Evolutionary conservation across 192 early-diverging fungal species (phyloP).

Genomic region (Phlyctochytrium planicorne): DNA sequence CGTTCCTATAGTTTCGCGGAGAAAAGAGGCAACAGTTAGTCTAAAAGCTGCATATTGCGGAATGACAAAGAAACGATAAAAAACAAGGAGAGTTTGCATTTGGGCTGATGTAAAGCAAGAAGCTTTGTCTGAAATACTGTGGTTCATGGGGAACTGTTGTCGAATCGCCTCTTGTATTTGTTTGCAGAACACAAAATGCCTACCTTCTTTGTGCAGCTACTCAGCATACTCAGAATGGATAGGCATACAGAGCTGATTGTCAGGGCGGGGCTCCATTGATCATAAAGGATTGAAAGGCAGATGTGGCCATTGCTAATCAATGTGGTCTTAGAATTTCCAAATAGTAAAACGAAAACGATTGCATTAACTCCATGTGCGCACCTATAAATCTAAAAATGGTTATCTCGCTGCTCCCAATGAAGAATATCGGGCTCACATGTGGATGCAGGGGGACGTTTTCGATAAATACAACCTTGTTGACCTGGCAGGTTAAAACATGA

Average conservation of each 20-base stretch:
- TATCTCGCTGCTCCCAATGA: background rate
- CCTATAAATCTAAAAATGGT: background rate
- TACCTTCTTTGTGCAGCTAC: conserved; percentile 77
- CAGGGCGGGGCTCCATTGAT: conserved; percentile 90
- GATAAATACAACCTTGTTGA: conserved; percentile 41
- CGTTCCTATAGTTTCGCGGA: conserved; percentile 33
- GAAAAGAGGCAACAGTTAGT: background rate
- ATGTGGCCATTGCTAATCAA: conserved; percentile 87
- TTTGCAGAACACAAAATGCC: background rate
- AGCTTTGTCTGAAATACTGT: background rate
- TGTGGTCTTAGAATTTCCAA: background rate
- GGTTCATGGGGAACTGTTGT: background rate
- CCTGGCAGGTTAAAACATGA: too few species aligned
- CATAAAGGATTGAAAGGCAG: conserved; percentile 92
- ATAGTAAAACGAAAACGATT: background rate
- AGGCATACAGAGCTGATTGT: conserved; percentile 88
- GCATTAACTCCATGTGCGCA: background rate
- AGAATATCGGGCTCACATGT: conserved; percentile 32
- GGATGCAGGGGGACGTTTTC: conserved; percentile 44
- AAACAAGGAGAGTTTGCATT: background rate
- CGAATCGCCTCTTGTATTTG: background rate
- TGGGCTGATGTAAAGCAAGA: background rate
- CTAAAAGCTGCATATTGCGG: background rate
- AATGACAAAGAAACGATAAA: background rate
- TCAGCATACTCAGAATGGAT: conserved; percentile 90